These are phyloP conservation scores for Ajuga reptans DNA, from an alignment of 305 asterid species.

Conservation along the genomic window DNA sequence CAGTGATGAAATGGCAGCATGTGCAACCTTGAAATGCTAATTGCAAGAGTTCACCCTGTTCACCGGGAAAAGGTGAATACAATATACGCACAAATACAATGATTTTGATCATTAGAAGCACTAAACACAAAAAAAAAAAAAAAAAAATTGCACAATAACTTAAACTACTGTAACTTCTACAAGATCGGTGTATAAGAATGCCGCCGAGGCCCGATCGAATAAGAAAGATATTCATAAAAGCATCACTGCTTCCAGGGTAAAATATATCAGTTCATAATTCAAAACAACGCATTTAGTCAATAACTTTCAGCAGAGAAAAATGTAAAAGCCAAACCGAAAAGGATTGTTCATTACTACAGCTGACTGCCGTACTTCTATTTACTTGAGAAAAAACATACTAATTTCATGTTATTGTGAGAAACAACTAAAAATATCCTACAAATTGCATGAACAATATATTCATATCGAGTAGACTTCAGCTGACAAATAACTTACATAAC, in stretches of 20 bases:
- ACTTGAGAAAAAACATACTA: neutral
- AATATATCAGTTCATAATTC: neutral
- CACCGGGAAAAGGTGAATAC: conserved; percentile 12
- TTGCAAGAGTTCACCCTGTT: neutral
- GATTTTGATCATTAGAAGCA: neutral
- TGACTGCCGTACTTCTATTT: neutral
- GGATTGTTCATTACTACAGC: neutral
- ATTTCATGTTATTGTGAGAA: neutral
- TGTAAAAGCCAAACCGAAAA: neutral
- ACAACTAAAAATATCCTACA: neutral
- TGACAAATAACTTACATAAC: neutral
- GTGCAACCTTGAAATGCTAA: conserved; percentile 15
- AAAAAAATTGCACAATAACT: neutral
- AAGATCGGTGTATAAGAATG: conserved; percentile 6
- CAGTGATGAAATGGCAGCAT: conserved; percentile 17
- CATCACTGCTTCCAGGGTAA: neutral
- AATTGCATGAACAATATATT: conserved; percentile 3
- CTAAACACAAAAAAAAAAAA: neutral
- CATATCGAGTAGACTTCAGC: conserved; percentile 3
- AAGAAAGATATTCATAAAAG: neutral
- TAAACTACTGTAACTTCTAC: neutral
- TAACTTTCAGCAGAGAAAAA: neutral
- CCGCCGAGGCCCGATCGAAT: neutral
- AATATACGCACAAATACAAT: neutral
- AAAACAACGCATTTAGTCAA: neutral